These are phyloP conservation scores for Cyberlindnera suaveolens DNA, from an alignment of 805 yeast genomes.

Conservation along the genomic window DNA sequence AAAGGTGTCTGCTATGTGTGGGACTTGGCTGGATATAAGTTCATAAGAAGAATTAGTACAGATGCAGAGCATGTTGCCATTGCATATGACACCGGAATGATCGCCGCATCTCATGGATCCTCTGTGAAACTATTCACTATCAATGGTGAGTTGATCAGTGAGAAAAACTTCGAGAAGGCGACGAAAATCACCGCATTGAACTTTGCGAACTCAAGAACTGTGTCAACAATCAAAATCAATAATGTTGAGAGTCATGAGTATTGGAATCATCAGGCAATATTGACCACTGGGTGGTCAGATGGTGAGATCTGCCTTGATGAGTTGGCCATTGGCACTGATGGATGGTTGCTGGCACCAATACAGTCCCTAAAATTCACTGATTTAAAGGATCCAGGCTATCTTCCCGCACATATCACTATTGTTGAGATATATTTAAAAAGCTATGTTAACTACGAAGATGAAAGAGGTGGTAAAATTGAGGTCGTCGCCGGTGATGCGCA, in stretches of 20 bases:
- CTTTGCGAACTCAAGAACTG: conserved; percentile 25
- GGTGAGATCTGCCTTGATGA: conserved; percentile 27
- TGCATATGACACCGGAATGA: conserved; percentile 49
- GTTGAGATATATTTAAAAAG: conserved; percentile 29
- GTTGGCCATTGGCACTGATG: conserved; percentile 17
- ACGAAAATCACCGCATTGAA: conserved; percentile 20
- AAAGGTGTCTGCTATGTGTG: conserved; percentile 54
- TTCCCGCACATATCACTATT: conserved; percentile 22
- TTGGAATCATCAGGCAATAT: conserved; percentile 31
- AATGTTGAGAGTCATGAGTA: conserved; percentile 29
- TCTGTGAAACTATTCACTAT: conserved; percentile 38
- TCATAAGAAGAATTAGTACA: conserved; percentile 34
- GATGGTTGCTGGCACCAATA: conserved; percentile 22
- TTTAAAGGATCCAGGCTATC: conserved; percentile 9
- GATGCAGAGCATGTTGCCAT: conserved; percentile 33
- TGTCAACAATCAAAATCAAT: conserved; percentile 19
- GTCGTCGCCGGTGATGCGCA: conserved; percentile 47
- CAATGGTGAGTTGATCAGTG: conserved; percentile 43
- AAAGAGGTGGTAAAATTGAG: conserved; percentile 32
- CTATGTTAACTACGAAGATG: conserved; percentile 29
- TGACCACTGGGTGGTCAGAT: conserved; percentile 31
- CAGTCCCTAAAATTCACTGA: conserved; percentile 20
- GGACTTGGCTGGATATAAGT: conserved; percentile 52
- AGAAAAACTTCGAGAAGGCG: conserved; percentile 12
- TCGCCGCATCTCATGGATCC: conserved; percentile 31